These are phyloP conservation scores for Eucalyptus pauciflora DNA, from an alignment of 345 rosid species.

Conservation along the genomic window DNA sequence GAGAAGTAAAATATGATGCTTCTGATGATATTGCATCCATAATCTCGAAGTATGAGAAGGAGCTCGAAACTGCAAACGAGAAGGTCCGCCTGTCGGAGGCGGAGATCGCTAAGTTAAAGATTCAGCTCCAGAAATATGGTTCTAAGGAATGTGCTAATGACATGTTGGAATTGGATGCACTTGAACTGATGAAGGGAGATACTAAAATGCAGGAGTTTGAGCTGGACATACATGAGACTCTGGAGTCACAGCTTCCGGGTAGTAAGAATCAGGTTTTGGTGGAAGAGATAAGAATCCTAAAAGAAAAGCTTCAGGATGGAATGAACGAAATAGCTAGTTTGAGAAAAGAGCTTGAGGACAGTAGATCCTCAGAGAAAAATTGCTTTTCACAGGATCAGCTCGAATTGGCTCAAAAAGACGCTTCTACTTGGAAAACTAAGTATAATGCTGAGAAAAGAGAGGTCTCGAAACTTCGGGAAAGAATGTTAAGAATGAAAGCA, in stretches of 20 bases:
- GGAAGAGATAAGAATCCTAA: constrained; percentile 47
- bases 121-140: constrained; percentile 32
- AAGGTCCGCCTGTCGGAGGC: constrained; percentile 36
- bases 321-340: constrained; percentile 37
- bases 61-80: constrained; percentile 39
- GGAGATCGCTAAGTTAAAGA: constrained; percentile 37
- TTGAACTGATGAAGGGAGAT: constrained; percentile 5
- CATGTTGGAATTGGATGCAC: constrained; percentile 4
- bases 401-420: constrained; percentile 38
- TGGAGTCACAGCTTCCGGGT: constrained; percentile 5
- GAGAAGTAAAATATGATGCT: constrained; percentile 12
- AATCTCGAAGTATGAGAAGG: constrained; percentile 40
- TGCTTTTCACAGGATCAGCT: constrained; percentile 27
- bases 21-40: constrained; percentile 23
- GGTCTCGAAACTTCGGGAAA: constrained; percentile 50
- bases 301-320: constrained; percentile 41
- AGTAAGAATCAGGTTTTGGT: constrained; percentile 8
- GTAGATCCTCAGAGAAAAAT: constrained; percentile 8
- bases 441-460: constrained; percentile 40
- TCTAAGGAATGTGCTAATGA: constrained; percentile 7
- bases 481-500: constrained; percentile 28
- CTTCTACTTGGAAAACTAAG: constrained; percentile 27
- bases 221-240: constrained; percentile 1
- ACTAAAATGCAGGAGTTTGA: constrained; percentile 5
- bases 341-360: constrained; percentile 28